Evolutionary conservation across 352 stramenopile genomes (phyloP).

Genomic region (Globisporangium carolinianum): DNA sequence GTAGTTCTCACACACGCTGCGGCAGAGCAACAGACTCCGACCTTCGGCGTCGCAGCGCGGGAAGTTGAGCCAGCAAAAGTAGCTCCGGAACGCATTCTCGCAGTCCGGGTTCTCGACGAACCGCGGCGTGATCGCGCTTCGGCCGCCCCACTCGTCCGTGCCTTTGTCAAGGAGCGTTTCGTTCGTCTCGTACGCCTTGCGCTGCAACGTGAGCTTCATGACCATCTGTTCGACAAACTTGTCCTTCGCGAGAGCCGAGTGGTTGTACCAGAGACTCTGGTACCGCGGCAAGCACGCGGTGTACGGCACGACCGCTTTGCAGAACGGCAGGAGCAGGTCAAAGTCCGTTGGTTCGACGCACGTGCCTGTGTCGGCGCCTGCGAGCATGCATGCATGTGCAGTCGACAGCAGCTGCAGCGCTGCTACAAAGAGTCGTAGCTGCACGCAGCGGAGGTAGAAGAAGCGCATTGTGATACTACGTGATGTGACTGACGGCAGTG

Average conservation of each 20-base stretch:
- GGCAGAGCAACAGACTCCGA: slow-evolving; percentile 74
- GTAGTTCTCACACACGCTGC: slow-evolving; percentile 89
- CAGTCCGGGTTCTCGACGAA: slow-evolving; percentile 87
- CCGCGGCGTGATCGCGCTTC: slow-evolving; percentile 52
- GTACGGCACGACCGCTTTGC: slow-evolving; percentile 60
- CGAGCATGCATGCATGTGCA: slow-evolving; percentile 24
- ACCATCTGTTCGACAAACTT: slow-evolving; percentile 62
- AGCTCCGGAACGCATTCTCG: slow-evolving; percentile 86
- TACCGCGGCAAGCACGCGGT: slow-evolving; percentile 65
- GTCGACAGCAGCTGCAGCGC: background rate
- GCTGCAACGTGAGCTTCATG: slow-evolving; percentile 48
- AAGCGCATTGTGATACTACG: too few relatives aligned
- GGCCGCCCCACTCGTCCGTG: slow-evolving; percentile 64
- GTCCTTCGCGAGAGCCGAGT: slow-evolving; percentile 70
- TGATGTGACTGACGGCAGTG: too few relatives aligned
- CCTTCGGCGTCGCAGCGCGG: slow-evolving; percentile 84
- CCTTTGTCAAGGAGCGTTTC: slow-evolving; percentile 38
- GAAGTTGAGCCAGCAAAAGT: slow-evolving; percentile 91
- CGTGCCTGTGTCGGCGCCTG: slow-evolving; percentile 51
- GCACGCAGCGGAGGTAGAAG: too few relatives aligned
- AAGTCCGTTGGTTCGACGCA: slow-evolving; percentile 59
- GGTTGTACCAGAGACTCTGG: slow-evolving; percentile 73
- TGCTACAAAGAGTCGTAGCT: too few relatives aligned
- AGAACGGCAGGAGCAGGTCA: slow-evolving; percentile 65
- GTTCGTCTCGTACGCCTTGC: slow-evolving; percentile 64